These are phyloP conservation scores for Rhinocladiella similis DNA, from an alignment of 2,329 filamentous ascomycete species.

Conservation along the genomic window DNA sequence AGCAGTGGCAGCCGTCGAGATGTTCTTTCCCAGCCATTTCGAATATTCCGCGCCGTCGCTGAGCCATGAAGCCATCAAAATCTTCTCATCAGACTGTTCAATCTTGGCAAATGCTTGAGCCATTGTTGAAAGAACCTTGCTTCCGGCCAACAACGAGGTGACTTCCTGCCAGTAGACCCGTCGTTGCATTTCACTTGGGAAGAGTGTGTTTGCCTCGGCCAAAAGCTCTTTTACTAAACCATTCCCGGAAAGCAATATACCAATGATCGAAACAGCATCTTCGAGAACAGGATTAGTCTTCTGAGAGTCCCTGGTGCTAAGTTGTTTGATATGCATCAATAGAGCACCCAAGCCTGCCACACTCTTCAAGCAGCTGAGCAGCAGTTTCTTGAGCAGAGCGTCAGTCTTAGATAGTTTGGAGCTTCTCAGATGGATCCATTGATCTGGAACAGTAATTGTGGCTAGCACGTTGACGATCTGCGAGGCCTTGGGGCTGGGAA, in stretches of 20 bases:
- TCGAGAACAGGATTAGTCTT: conserved; percentile 35
- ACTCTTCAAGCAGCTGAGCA: conserved; percentile 69
- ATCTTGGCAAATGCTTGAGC: conserved; percentile 55
- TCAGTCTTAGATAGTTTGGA: conserved; percentile 11
- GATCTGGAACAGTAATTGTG: conserved; percentile 73
- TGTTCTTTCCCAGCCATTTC: conserved; percentile 69
- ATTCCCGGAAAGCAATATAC: conserved; percentile 31
- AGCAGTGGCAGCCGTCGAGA: conserved; percentile 47
- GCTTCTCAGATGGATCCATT: conserved; percentile 59
- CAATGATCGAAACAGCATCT: conserved; percentile 39
- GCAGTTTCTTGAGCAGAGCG: conserved; percentile 39
- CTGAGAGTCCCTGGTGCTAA: conserved; percentile 45
- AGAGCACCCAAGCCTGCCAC: conserved; percentile 77
- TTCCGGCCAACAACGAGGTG: conserved; percentile 58
- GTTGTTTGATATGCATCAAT: conserved; percentile 64
- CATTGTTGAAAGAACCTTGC: conserved; percentile 58
- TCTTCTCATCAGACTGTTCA: conserved; percentile 31
- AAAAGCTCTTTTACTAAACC: conserved; percentile 18
- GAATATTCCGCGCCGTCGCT: conserved; percentile 65
- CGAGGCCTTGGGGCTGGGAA: conserved; percentile 66
- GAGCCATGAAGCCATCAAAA: conserved; percentile 56
- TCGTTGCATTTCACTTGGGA: conserved; percentile 35
- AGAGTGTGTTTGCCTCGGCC: conserved; percentile 40
- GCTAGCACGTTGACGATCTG: conserved; percentile 76
- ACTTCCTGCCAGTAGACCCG: conserved; percentile 63